Evolutionary conservation across 129 eudicot species (phyloP).

Genomic region (Arctium lappa): DNA sequence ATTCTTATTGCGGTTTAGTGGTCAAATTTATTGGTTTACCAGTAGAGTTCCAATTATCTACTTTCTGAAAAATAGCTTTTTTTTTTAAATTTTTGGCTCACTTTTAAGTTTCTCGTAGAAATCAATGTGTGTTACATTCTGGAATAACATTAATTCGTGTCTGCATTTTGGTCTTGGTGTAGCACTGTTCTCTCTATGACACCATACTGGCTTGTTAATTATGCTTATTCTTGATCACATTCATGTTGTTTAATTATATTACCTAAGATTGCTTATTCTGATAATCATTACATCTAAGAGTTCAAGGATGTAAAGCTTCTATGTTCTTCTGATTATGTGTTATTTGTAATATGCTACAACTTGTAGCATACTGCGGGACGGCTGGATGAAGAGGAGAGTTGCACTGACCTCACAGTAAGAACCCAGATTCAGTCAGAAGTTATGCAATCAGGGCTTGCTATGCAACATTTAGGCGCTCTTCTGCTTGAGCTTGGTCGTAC

Average conservation of each 20-base stretch:
- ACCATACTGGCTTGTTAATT: too few relatives aligned
- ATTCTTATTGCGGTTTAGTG: neutral
- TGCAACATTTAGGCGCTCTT: conserved; percentile 97
- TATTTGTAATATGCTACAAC: conserved; percentile 43
- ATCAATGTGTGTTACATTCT: neutral
- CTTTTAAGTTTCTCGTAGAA: neutral
- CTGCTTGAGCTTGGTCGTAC: conserved; percentile 95
- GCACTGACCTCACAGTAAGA: conserved; percentile 62
- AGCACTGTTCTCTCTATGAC: too few relatives aligned
- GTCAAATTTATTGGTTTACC: neutral
- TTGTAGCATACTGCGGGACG: conserved; percentile 82
- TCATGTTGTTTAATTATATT: neutral
- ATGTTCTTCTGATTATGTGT: conserved; percentile 25
- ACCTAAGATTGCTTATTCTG: neutral
- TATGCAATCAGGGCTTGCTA: conserved; percentile 67
- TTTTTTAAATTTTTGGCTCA: neutral
- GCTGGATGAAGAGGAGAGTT: conserved; percentile 62
- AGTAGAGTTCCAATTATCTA: neutral
- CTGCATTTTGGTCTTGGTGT: neutral
- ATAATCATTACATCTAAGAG: neutral
- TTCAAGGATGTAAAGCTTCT: neutral
- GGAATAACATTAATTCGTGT: neutral
- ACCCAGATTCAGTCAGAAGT: conserved; percentile 75
- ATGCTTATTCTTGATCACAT: too few relatives aligned
- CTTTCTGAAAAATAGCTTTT: neutral